These are phyloP conservation scores for Penicillium italicum DNA, from an alignment of 2,329 filamentous ascomycete genomes.

Conservation along the genomic window DNA sequence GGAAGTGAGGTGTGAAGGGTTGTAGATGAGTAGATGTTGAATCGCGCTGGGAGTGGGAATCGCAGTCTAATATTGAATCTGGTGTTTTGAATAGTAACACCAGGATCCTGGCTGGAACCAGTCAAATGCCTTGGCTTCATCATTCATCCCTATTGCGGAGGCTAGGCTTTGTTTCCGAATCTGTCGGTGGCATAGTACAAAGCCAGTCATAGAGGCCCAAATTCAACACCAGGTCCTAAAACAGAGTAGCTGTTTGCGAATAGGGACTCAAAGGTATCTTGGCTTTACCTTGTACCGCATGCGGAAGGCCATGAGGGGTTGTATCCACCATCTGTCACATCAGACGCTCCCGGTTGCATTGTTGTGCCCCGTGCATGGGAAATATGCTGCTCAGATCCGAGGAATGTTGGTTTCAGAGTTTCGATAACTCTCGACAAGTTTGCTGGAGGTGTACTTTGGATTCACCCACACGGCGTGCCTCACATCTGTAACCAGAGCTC, in stretches of 20 bases:
- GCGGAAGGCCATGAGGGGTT: conserved; percentile 9
- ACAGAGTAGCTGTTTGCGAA: conserved; percentile 1
- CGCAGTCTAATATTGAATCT: background rate
- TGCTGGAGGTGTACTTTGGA: background rate
- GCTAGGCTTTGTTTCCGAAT: conserved; percentile 1
- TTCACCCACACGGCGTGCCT: conserved; percentile 3
- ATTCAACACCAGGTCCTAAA: background rate
- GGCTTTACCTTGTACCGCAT: conserved; percentile 11
- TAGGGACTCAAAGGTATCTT: background rate
- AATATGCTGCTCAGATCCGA: background rate
- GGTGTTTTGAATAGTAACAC: background rate
- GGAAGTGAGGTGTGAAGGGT: background rate
- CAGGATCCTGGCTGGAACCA: background rate
- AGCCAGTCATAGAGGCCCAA: background rate
- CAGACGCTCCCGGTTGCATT: conserved; percentile 11
- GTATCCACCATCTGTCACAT: conserved; percentile 7
- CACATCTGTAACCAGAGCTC: background rate
- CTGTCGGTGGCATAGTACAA: background rate
- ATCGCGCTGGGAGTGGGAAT: background rate
- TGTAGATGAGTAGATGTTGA: background rate
- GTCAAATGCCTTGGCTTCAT: background rate
- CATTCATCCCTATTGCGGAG: background rate
- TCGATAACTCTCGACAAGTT: background rate
- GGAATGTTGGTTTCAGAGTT: background rate
- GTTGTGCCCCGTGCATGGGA: background rate